Percentiles rank a stretch among this genome's conserved stretches.
Conservation (phyloP, 177 flowering plant genomes). For the Telopea speciosissima region DNA sequence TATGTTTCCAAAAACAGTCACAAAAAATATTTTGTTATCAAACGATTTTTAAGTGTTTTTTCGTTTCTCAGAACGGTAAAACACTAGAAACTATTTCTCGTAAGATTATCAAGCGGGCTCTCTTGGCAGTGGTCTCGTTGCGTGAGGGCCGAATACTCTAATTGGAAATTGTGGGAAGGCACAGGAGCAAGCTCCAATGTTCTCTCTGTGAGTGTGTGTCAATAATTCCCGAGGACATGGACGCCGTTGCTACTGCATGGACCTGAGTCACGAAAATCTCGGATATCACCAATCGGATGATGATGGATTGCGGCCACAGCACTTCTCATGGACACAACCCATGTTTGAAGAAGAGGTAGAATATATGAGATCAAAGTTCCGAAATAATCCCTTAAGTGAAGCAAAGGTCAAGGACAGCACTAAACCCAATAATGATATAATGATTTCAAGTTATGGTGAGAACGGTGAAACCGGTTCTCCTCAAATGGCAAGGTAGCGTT, state of each 20-base stretch:
- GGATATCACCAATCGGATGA: constrained; percentile 38
- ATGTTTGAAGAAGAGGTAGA: constrained; percentile 19
- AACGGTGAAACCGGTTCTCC: too few species aligned
- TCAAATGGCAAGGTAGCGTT: constrained; percentile 13
- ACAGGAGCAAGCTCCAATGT: constrained; percentile 44
- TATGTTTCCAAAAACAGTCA: too few species aligned
- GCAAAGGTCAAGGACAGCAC: neutral
- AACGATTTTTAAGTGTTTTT: too few species aligned
- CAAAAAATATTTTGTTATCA: too few species aligned
- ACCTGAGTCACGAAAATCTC: constrained; percentile 21
- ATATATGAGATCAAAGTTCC: constrained; percentile 1
- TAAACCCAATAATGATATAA: neutral
- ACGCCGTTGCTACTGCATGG: neutral
- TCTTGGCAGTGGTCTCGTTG: constrained; percentile 93
- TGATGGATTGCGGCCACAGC: constrained; percentile 48
- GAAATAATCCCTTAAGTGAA: constrained; percentile 19
- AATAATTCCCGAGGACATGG: constrained; percentile 10
- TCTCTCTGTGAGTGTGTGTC: constrained; percentile 35
- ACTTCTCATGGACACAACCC: constrained; percentile 79
- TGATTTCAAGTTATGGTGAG: constrained; percentile 1
- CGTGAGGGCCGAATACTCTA: constrained; percentile 59
- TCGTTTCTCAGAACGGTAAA: too few species aligned
- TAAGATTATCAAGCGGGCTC: too few species aligned
- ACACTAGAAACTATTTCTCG: too few species aligned
- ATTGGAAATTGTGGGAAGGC: constrained; percentile 56